Conservation (phyloP, 257 asterid genomes). For the Solanum corneliomulleri region DNA sequence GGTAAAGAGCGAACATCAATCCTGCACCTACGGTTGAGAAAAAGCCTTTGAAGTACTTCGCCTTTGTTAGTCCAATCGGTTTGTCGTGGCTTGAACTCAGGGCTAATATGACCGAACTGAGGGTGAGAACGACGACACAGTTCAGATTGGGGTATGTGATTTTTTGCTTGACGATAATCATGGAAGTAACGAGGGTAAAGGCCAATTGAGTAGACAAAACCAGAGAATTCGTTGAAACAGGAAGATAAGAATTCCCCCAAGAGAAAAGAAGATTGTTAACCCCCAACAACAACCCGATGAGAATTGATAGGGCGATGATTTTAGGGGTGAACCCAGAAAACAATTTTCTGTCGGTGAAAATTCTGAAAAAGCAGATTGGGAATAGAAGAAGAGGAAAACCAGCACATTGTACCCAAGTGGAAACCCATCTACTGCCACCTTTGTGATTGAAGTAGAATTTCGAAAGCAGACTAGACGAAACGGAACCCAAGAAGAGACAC, state of each 20-base stretch:
- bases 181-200: conserved; percentile 47
- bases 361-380: conserved; percentile 32
- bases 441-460: conserved; percentile 69
- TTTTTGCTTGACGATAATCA: conserved; percentile 43
- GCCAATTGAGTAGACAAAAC: conserved; percentile 52
- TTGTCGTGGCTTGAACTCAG: conserved; percentile 33
- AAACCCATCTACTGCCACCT: conserved; percentile 65
- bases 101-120: conserved; percentile 47
- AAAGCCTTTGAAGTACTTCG: conserved; percentile 34
- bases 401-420: conserved; percentile 66
- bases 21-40: conserved; percentile 56
- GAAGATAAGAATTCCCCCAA: conserved; percentile 57
- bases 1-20: conserved; percentile 43
- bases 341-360: conserved; percentile 23
- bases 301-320: conserved; percentile 4
- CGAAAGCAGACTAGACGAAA: conserved; percentile 36
- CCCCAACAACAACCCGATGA: conserved; percentile 46
- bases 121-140: conserved; percentile 51
- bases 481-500: conserved; percentile 41
- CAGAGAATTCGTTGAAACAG: conserved; percentile 53
- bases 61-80: conserved; percentile 21
- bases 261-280: conserved; percentile 47
- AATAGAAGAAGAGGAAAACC: conserved; percentile 63
- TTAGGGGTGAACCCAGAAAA: conserved; percentile 29
- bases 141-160: conserved; percentile 42